Evolutionary conservation across 768 basidiomycete species (phyloP).

Genomic region (Boletus tomentosulus): DNA sequence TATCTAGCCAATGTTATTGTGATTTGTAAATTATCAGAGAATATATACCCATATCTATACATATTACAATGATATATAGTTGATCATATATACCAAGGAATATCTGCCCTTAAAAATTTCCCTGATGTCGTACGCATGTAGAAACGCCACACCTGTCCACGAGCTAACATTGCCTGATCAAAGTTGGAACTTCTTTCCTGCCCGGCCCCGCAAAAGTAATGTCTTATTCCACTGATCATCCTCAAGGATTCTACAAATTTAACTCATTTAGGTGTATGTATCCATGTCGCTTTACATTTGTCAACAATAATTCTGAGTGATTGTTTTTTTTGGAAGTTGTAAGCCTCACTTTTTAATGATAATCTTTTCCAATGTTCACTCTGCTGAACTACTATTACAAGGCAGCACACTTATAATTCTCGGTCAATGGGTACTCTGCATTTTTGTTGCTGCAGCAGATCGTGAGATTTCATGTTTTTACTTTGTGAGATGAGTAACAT

Average conservation of each 20-base stretch:
- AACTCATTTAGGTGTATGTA: slow-evolving; percentile 5
- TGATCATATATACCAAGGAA: no score
- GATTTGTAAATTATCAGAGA: no score
- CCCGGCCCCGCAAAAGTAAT: slow-evolving; percentile 9
- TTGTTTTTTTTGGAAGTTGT: background rate
- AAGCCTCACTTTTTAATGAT: background rate
- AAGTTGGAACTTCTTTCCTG: slow-evolving; percentile 11
- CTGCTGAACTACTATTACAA: background rate
- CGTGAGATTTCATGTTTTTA: background rate
- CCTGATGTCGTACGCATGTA: background rate
- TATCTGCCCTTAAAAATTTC: no score
- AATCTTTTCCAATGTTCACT: background rate
- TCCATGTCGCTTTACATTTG: background rate
- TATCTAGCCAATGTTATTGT: no score
- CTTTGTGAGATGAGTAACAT: background rate
- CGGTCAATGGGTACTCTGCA: background rate
- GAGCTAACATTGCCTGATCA: background rate
- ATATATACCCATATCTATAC: no score
- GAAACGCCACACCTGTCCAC: background rate
- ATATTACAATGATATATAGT: no score
- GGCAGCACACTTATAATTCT: background rate
- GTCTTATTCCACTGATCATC: background rate
- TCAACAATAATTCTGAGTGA: background rate
- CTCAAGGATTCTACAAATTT: background rate
- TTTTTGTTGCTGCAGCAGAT: background rate